A percentile compares a stretch with the other conserved stretches of the same genome.
phyloP scores from a whole-genome alignment of 805 yeast species.

The Candida tibetensis region DNA sequence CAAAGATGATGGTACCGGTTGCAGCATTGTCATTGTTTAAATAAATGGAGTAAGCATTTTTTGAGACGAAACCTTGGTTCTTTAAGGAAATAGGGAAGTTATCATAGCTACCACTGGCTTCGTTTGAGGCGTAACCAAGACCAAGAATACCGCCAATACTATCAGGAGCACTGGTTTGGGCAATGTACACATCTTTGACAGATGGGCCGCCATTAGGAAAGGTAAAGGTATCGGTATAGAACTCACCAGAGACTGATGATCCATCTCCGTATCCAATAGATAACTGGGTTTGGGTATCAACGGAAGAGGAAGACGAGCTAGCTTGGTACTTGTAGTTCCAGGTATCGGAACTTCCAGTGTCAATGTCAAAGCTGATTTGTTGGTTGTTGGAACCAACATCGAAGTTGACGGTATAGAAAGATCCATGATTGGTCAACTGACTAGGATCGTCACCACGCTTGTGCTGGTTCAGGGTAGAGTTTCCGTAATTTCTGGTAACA shows the following conservation, averaged over 20 bases:
- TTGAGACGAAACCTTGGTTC: constrained; percentile 25
- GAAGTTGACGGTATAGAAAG: constrained; percentile 27
- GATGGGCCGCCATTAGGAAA: constrained; percentile 3
- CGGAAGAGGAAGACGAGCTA: constrained; percentile 35
- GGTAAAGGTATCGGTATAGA: constrained; percentile 5
- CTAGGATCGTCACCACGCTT: neutral
- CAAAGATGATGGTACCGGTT: constrained; percentile 26
- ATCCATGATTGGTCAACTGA: constrained; percentile 1
- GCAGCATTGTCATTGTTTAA: constrained; percentile 16
- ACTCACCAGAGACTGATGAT: constrained; percentile 43
- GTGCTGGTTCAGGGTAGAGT: neutral
- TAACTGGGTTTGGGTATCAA: constrained; percentile 36
- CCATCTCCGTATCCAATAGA: constrained; percentile 51
- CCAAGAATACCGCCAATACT: constrained; percentile 5
- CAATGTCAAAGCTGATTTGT: constrained; percentile 29
- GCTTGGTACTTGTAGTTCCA: constrained; percentile 44
- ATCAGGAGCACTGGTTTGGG: constrained; percentile 38
- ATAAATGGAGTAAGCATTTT: constrained; percentile 24
- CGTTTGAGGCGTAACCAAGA: neutral
- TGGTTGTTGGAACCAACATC: constrained; percentile 29
- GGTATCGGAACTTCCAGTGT: constrained; percentile 43
- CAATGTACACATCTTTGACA: constrained; percentile 6
- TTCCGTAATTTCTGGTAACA: neutral
- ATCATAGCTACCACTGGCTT: constrained; percentile 2
- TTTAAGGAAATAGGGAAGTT: constrained; percentile 22